Evolutionary conservation across 495 filamentous ascomycete genomes (phyloP).

Genomic region (Trypethelium eluteriae): DNA sequence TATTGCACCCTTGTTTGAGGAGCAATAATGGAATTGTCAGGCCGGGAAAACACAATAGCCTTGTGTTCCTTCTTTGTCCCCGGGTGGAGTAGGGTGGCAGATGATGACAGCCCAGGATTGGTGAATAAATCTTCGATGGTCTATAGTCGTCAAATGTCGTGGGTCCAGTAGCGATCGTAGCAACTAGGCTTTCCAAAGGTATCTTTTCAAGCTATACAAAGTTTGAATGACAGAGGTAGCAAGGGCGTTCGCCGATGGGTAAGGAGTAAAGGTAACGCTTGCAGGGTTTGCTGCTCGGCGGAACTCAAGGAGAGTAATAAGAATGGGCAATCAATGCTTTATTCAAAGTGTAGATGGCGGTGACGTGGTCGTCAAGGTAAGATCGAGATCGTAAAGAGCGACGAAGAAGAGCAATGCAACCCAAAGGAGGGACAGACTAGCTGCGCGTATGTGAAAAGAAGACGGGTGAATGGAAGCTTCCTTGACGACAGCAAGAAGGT

Average conservation of each 20-base stretch:
- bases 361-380: neutral
- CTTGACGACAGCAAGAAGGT: neutral
- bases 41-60: constrained; percentile 5
- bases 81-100: too few species aligned
- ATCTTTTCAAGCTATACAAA: neutral
- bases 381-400: neutral
- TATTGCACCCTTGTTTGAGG: neutral
- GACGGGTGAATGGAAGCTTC: neutral
- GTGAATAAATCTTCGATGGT: neutral
- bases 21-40: neutral
- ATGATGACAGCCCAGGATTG: neutral
- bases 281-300: neutral
- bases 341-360: neutral
- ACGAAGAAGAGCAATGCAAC: neutral
- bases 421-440: constrained; percentile 1
- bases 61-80: neutral
- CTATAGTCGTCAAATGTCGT: neutral
- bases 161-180: neutral
- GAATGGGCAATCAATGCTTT: neutral
- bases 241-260: neutral
- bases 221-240: neutral
- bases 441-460: neutral
- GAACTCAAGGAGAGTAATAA: neutral
- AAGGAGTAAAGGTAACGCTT: neutral
- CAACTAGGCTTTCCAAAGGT: neutral